phyloP scores from a whole-genome alignment of 176 grass and related monocot species.

The Phragmites australis region DNA sequence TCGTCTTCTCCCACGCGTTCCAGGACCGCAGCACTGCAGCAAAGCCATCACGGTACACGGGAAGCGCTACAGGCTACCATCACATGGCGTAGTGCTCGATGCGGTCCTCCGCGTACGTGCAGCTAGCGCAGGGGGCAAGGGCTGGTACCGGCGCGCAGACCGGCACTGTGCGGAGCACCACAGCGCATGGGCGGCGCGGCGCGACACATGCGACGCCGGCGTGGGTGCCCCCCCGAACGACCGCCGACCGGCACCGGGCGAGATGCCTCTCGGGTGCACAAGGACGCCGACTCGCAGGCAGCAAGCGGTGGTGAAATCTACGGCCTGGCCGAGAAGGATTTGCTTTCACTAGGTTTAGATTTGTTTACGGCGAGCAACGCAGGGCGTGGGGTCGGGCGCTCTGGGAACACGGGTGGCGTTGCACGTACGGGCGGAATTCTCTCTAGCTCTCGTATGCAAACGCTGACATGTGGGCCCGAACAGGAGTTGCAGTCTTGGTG shows the following conservation, averaged over 20 bases:
- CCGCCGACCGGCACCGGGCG: slow-evolving; percentile 39
- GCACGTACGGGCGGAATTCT: background rate
- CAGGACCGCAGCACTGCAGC: background rate
- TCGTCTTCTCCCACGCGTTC: background rate
- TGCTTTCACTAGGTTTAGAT: background rate
- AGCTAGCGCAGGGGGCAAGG: slow-evolving; percentile 21
- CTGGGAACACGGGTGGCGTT: background rate
- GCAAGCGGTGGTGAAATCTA: slow-evolving; percentile 28
- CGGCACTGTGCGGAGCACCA: background rate
- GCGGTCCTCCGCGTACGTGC: slow-evolving; percentile 28
- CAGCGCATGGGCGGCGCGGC: slow-evolving; percentile 7
- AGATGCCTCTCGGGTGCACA: slow-evolving; percentile 48
- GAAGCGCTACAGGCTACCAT: background rate
- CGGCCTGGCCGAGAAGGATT: slow-evolving; percentile 11
- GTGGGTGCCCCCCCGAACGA: slow-evolving; percentile 38
- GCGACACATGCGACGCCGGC: slow-evolving; percentile 24
- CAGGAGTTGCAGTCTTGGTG: fast-evolving
- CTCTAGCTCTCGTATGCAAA: fast-evolving
- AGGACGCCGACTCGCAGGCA: slow-evolving; percentile 8
- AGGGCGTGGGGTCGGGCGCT: slow-evolving; percentile 7
- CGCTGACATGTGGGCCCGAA: background rate
- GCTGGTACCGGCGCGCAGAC: background rate
- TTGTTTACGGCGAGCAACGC: background rate
- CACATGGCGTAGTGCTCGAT: background rate
- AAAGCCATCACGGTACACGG: background rate